Evolutionary conservation across 2,329 filamentous ascomycete species (phyloP).

Genomic region (Verticillium albo-atrum): DNA sequence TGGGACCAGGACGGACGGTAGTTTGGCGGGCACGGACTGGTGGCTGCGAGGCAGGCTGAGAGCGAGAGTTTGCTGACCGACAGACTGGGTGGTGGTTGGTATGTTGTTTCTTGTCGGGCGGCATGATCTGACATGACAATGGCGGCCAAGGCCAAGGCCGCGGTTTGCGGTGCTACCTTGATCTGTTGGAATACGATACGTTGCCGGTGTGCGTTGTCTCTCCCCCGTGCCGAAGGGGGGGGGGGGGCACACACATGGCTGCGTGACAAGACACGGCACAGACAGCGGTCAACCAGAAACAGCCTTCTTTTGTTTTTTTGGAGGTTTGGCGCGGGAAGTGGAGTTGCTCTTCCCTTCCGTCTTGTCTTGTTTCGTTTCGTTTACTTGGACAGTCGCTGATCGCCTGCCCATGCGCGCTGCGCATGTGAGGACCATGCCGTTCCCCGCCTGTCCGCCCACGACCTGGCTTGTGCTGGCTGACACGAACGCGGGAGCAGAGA

Average conservation of each 20-base stretch:
- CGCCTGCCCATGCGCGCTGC: not conserved
- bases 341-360: too few species aligned
- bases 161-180: too few species aligned
- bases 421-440: not conserved
- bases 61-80: not conserved
- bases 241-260: too few species aligned
- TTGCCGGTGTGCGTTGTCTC: too few species aligned
- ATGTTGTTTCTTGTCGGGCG: not conserved
- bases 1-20: not conserved
- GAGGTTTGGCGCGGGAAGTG: too few species aligned
- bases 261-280: too few species aligned
- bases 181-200: too few species aligned
- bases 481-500: conserved; percentile 1
- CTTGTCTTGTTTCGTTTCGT: not conserved
- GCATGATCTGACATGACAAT: too few species aligned
- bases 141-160: too few species aligned
- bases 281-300: too few species aligned
- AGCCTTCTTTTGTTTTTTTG: too few species aligned
- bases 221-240: too few species aligned
- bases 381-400: not conserved
- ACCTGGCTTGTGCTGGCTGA: not conserved
- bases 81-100: not conserved
- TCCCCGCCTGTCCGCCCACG: not conserved
- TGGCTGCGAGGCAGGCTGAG: not conserved
- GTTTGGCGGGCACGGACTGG: not conserved